phyloP scores from a whole-genome alignment of 768 basidiomycete species.

The Holtermanniella nyarrowii region DNA sequence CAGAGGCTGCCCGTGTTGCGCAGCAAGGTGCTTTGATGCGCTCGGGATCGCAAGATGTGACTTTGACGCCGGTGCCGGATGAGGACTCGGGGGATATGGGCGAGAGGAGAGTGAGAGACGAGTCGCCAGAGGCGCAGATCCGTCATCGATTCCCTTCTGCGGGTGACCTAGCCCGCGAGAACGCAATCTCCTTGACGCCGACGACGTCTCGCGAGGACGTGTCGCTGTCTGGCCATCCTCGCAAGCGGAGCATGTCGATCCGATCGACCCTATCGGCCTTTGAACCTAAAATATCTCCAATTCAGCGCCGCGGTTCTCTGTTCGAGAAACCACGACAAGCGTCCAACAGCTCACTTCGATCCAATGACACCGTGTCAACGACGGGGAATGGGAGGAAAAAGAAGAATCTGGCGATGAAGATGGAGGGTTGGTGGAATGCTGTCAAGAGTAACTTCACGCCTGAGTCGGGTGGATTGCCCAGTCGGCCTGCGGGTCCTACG shows the following conservation, averaged over 20 bases:
- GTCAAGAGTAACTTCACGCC: slow-evolving; percentile 39
- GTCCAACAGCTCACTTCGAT: slow-evolving; percentile 22
- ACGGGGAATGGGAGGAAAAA: slow-evolving; percentile 17
- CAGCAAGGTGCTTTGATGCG: no score
- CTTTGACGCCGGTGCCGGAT: not conserved
- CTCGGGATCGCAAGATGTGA: not conserved
- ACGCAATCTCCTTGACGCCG: slow-evolving; percentile 22
- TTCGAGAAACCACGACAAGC: slow-evolving; percentile 24
- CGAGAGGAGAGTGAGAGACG: not conserved
- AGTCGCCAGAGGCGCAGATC: not conserved
- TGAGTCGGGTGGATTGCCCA: slow-evolving; percentile 6
- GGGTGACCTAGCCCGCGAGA: slow-evolving; percentile 3
- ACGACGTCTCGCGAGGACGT: slow-evolving; percentile 24
- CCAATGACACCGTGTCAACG: slow-evolving; percentile 9
- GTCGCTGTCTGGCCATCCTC: slow-evolving; percentile 1
- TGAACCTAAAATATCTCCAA: slow-evolving; percentile 24
- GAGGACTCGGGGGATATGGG: not conserved
- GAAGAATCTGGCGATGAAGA: slow-evolving; percentile 34
- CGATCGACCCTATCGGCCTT: slow-evolving; percentile 16
- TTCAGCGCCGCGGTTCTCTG: slow-evolving; percentile 12
- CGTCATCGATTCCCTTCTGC: not conserved
- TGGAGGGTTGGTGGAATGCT: slow-evolving; percentile 43
- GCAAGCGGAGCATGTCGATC: slow-evolving; percentile 21
- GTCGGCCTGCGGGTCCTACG: slow-evolving; percentile 9
- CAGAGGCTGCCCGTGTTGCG: not conserved